Evolutionary conservation across 2,329 filamentous ascomycete genomes (phyloP), one percentile per base, ranked within the genome.

Genomic region (Madurella fahalii): DNA sequence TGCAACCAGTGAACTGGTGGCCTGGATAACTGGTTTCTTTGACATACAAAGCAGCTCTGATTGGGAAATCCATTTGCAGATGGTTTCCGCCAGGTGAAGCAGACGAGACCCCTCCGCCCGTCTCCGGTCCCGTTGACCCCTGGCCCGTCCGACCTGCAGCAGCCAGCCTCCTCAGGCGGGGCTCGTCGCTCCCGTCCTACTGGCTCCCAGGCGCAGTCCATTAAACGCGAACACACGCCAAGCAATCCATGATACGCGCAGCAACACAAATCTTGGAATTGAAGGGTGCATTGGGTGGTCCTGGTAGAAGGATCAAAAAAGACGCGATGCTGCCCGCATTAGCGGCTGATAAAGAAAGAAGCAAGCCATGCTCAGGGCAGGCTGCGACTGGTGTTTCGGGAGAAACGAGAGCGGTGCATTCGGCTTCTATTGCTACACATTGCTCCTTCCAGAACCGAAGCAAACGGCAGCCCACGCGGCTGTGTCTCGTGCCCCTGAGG

Each of bases 211-310:
- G 46, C 53, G 54, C 57, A 62, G 32, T 40, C 63, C 59, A 64
- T 65, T 64, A 61, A 64, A 64, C 63, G 61, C 63, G 61, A 54
- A 62, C 59, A 62, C 59, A 56, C 60, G 63, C 61, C 58, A 63
- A 62, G 63, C 50, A 60, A 43, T 53, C 59, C 50, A 61, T 62
- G 59, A 67, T 63, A 67, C 63, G 62, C 66, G 67, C 62, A 67
- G 62, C 63, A 64, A 52, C 51, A 59, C 15, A 67, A 63, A 61
- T 51, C 55, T 61, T 62, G 62, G 60, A 60, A 59, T 48, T 34
- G 54, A 50, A 31, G 42, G 48, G 40, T 31, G 52, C 41, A 47
- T 48, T 56, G 51, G 51, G 30, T 31, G 30, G 47, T 42, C 30
- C 40, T 37, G 48, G 32, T 49, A 51, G 54, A 49, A 58, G 57